These are phyloP conservation scores for Pseudogymnoascus destructans DNA, from an alignment of 2,329 filamentous ascomycete species.

Conservation along the genomic window DNA sequence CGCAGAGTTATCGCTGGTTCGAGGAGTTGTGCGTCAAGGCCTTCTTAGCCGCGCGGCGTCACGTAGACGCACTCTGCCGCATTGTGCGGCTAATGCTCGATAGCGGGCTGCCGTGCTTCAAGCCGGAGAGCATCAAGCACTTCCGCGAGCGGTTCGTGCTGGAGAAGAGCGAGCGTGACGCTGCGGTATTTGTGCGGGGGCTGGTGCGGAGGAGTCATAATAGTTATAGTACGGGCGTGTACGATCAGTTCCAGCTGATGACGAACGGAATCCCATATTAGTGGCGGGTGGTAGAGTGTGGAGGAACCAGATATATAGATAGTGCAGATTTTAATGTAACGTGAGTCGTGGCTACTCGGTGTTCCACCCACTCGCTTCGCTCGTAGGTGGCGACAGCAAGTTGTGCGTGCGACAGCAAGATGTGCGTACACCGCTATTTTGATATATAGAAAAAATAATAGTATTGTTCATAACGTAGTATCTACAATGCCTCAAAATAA, in stretches of 20 bases:
- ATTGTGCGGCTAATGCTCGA: conserved; percentile 93
- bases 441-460: too few relatives aligned
- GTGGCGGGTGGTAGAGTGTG: background rate
- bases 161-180: conserved; percentile 82
- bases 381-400: too few relatives aligned
- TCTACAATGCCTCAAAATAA: too few relatives aligned
- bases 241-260: conserved; percentile 94
- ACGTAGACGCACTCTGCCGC: conserved; percentile 78
- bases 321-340: background rate
- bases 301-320: background rate
- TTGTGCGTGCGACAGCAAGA: too few relatives aligned
- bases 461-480: too few relatives aligned
- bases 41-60: conserved; percentile 76
- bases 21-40: conserved; percentile 94
- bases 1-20: conserved; percentile 88
- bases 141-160: conserved; percentile 88
- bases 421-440: too few relatives aligned
- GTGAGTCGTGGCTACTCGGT: too few relatives aligned
- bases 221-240: conserved; percentile 84
- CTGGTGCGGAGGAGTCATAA: conserved; percentile 81
- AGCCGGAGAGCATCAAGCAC: conserved; percentile 84
- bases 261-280: conserved; percentile 90
- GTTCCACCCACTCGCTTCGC: too few relatives aligned
- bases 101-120: conserved; percentile 92
- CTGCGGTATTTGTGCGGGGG: conserved; percentile 84